Evolutionary conservation across 495 filamentous ascomycete species (phyloP), one percentile per base, ranked within the genome.

Genomic region (Aspergillus sclerotiicarbonarius): DNA sequence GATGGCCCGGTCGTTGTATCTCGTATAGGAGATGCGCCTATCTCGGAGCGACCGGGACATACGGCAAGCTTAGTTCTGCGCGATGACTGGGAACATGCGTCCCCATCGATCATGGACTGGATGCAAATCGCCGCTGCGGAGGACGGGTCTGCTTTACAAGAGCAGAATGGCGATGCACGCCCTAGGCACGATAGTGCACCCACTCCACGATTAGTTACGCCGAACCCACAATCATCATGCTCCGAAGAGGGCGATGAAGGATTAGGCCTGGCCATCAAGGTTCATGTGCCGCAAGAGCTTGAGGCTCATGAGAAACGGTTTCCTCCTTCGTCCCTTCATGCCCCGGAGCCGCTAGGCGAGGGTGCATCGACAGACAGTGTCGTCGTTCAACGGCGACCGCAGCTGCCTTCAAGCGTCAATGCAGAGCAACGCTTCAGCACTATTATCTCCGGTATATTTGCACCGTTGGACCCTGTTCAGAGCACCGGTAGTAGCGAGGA

Each of bases 381-480:
- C 13, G 44, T 21, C 10, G 12, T 30, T 18, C 56, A 39, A 6
- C 53, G 58, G 30, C 45, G 39, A n/a, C 46, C 53, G 15, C 50
- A 41, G 19, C 50, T 45, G 32, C 73, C 71, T 19, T 70, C 72
- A 8, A 75, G 67, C 54, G 44, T 76, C 9, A 72, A 77, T 48
- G 62, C 61, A 32, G 65, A 75, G 10, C 71, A 75, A n/a, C 63
- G 71, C 4, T 72, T 75, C 2, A 75, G 64, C 45, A 48, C 65
- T 16, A 62, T 68, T 46, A 64, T 70, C 19, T 61, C 61, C 19
- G 60, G 49, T 18, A 56, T 74, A 80, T 53, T 84, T 82, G 19
- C 80, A 76, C 63, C 80, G 84, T 48, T 80, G 84, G 56, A 77
- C 73, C 47, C 83, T 85, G 51, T 87, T 78, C 59, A 87, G 73